Evolutionary conservation across 352 stramenopile genomes (phyloP), one percentile per base, ranked within the genome.

Genomic region (Globisporangium camurandrum): DNA sequence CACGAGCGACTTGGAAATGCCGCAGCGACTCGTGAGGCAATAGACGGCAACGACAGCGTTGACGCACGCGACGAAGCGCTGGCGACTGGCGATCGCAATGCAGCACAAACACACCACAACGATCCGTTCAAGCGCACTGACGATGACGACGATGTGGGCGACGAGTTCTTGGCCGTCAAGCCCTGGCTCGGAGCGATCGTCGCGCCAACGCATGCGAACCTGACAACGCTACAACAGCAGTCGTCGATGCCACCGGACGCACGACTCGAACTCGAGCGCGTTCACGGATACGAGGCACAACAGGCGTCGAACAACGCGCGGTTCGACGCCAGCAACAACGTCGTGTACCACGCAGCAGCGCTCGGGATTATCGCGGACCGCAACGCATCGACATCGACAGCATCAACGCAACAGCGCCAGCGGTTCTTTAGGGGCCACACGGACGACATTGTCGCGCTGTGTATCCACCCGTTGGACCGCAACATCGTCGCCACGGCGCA

Each of bases 131-230:
- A 61, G 14, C 43, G 68, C 2, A 57, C 48, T 3, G 51, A 56
- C 22, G 46, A 42, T 1, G 61, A 62, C 2, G 67, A 79, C 4
- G 66, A 80, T 27, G 57, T 75, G 20, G 86, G 86, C 0, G 86
- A 96, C 53, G 81, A 95, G 54, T 96, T 96, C 34, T 91, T 96
- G 84, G 86, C 86, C 7, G 77, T 95, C 10, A 91, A 92, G 41
- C 86, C 86, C 4, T 96, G 85, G 82, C 46, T 95, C 7, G 86
- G 86, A 8, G 75, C 82, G 0, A 85, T 95, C 10, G 77, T 93
- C 0, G 54, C 78, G 2, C 86, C 86, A n/a, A 72, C 74, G 9
- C 73, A 71, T 43, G 47, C 54, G 27, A 67, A 65, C 37, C 33
- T 49, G 4, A 54, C 71, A 36, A 79, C 77, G 37, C 27, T 63